Percentiles rank a stretch among this genome's conserved stretches.
phyloP scores from a whole-genome alignment of 2,329 filamentous ascomycete genomes.

The Fusarium pininemorale region DNA sequence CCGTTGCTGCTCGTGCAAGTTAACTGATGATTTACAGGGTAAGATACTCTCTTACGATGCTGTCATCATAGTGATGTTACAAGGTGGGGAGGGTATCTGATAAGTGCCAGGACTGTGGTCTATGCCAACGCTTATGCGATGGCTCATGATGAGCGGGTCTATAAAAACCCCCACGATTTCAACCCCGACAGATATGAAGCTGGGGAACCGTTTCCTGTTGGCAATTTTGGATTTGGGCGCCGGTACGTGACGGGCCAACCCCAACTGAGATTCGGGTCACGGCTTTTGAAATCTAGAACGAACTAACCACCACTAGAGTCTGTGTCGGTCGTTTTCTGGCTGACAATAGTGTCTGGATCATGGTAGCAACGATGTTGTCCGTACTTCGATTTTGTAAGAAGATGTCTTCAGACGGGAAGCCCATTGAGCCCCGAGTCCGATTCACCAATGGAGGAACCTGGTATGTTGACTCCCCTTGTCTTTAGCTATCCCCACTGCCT shows the following conservation, averaged over 20 bases:
- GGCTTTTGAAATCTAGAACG: neutral
- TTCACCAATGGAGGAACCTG: slow-evolving; percentile 48
- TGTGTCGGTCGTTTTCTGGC: slow-evolving; percentile 48
- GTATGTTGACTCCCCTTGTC: slow-evolving; percentile 32
- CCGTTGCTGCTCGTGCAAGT: neutral
- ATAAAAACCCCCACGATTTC: slow-evolving; percentile 54
- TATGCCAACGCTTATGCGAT: slow-evolving; percentile 56
- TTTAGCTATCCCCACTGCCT: neutral
- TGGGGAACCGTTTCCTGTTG: slow-evolving; percentile 55
- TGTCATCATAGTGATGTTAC: neutral
- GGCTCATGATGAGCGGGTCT: slow-evolving; percentile 52
- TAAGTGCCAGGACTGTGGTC: slow-evolving; percentile 46
- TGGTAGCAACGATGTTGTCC: slow-evolving; percentile 48
- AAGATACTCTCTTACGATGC: neutral
- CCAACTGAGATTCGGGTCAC: neutral
- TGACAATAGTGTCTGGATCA: slow-evolving; percentile 50
- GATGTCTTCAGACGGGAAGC: slow-evolving; percentile 35
- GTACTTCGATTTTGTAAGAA: slow-evolving; percentile 44
- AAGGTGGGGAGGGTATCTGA: slow-evolving; percentile 25
- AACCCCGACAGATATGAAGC: slow-evolving; percentile 57
- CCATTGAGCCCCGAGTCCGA: slow-evolving; percentile 40
- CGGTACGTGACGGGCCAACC: slow-evolving; percentile 30
- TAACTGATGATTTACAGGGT: slow-evolving; percentile 32
- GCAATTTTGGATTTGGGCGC: slow-evolving; percentile 48
- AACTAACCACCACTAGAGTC: slow-evolving; percentile 29